Percentiles rank a stretch among this genome's conserved stretches.
Conservation (phyloP, 2,329 filamentous ascomycete species). For the Ceratocystis smalleyi region DNA sequence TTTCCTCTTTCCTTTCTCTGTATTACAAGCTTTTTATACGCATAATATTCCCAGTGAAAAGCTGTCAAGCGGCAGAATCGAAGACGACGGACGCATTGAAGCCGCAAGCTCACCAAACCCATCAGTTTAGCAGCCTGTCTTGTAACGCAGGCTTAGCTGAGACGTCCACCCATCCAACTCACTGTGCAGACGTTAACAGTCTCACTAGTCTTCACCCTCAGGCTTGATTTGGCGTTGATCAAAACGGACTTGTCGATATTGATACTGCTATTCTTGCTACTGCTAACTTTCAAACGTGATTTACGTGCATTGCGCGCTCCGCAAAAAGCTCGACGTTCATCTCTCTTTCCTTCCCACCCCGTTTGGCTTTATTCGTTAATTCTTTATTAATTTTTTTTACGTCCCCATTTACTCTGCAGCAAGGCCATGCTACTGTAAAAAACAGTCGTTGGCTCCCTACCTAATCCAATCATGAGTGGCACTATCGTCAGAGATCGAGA, state of each 20-base stretch:
- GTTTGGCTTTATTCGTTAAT: neutral
- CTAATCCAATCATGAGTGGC: slow-evolving; percentile 1
- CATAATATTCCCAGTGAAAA: neutral
- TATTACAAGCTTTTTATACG: neutral
- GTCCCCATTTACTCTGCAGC: neutral
- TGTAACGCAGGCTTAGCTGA: slow-evolving; percentile 1
- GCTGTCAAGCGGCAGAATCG: neutral
- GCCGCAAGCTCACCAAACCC: neutral
- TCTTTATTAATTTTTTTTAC: neutral
- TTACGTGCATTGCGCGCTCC: neutral
- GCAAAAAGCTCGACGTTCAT: neutral
- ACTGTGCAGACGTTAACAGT: neutral
- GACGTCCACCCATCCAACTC: neutral
- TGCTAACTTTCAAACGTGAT: neutral
- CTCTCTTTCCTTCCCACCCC: neutral
- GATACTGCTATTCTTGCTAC: neutral
- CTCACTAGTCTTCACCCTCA: neutral
- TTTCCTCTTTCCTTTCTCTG: neutral
- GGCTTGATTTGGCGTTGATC: neutral
- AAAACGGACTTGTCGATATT: neutral
- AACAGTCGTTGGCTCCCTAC: neutral
- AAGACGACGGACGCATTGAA: neutral
- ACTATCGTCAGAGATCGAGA: neutral
- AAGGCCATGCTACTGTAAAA: neutral
- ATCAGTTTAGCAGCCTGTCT: neutral